Conservation (phyloP, 2,329 filamentous ascomycete species). For the Paecilomyces sp. region DNA sequence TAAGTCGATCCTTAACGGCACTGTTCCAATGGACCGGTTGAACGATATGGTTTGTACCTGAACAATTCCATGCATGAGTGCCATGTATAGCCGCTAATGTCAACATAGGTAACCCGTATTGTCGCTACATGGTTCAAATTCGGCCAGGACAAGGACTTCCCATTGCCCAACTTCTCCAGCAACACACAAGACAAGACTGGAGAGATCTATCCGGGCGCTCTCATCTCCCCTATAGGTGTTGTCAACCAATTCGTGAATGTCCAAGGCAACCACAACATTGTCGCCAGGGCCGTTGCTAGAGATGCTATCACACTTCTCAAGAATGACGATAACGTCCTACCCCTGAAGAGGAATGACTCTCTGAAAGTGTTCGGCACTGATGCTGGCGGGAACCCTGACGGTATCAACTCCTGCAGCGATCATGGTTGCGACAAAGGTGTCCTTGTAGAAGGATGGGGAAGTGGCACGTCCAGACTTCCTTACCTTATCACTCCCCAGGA, state of each 20-base stretch:
- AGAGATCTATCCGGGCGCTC: constrained; percentile 49
- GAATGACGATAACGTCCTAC: constrained; percentile 51
- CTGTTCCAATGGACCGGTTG: constrained; percentile 49
- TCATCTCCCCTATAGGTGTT: constrained; percentile 53
- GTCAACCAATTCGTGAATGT: constrained; percentile 65
- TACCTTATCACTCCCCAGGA: constrained; percentile 63
- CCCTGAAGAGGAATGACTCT: constrained; percentile 32
- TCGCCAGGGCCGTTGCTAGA: constrained; percentile 46
- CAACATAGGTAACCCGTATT: constrained; percentile 43
- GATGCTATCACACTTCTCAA: constrained; percentile 57
- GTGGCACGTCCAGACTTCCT: constrained; percentile 65
- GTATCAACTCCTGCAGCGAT: constrained; percentile 60
- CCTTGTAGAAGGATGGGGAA: constrained; percentile 73
- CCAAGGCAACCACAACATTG: constrained; percentile 44
- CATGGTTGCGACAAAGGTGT: constrained; percentile 63
- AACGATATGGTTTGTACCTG: constrained; percentile 39
- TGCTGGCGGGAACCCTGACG: constrained; percentile 48
- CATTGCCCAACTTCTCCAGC: constrained; percentile 52
- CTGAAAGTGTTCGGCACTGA: constrained; percentile 45
- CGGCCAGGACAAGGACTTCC: constrained; percentile 53
- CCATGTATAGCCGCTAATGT: constrained; percentile 3
- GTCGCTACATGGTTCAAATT: constrained; percentile 51
- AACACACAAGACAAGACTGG: constrained; percentile 52
- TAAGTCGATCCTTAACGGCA: constrained; percentile 49
- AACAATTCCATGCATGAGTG: not conserved